phyloP scores from a whole-genome alignment of 1,139 yeast genomes.

The Yamadazyma dushanensis region DNA sequence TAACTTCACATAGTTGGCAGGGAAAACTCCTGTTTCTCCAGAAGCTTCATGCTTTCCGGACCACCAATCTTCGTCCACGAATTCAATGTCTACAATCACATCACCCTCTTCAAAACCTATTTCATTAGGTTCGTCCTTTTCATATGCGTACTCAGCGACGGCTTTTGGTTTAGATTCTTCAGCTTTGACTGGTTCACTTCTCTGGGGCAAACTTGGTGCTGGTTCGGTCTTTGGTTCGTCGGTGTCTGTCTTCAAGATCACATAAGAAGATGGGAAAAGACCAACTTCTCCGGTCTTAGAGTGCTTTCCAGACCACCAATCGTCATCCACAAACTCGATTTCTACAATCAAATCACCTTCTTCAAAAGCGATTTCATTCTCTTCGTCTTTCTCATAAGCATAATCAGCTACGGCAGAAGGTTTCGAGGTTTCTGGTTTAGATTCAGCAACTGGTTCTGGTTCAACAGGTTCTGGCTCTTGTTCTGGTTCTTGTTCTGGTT shows the following conservation, averaged over 20 bases:
- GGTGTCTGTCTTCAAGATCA: conserved; percentile 35
- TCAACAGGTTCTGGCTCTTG: conserved; percentile 23
- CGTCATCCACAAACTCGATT: conserved; percentile 70
- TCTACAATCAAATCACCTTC: conserved; percentile 69
- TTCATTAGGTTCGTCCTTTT: conserved; percentile 89
- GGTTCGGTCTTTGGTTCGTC: conserved; percentile 9
- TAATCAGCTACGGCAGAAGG: conserved; percentile 61
- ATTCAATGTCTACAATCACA: conserved; percentile 74
- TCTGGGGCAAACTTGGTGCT: conserved; percentile 19
- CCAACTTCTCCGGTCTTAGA: conserved; percentile 59
- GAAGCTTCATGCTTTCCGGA: conserved; percentile 63
- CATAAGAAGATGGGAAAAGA: conserved; percentile 74
- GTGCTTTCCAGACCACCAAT: conserved; percentile 82
- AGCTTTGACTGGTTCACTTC: conserved; percentile 24
- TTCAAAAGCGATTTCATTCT: conserved; percentile 63
- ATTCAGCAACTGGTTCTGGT: conserved; percentile 18
- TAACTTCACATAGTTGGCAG: conserved; percentile 76
- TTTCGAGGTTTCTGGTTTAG: conserved; percentile 20
- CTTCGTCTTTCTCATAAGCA: conserved; percentile 73
- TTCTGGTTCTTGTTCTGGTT: conserved; percentile 18
- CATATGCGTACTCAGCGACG: conserved; percentile 81
- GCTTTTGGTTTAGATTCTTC: conserved; percentile 47
- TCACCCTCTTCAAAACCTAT: conserved; percentile 83
- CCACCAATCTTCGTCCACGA: conserved; percentile 98
- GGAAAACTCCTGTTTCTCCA: conserved; percentile 85